Conservation (phyloP, 2,329 filamentous ascomycete species). For the Clonostachys sp. region DNA sequence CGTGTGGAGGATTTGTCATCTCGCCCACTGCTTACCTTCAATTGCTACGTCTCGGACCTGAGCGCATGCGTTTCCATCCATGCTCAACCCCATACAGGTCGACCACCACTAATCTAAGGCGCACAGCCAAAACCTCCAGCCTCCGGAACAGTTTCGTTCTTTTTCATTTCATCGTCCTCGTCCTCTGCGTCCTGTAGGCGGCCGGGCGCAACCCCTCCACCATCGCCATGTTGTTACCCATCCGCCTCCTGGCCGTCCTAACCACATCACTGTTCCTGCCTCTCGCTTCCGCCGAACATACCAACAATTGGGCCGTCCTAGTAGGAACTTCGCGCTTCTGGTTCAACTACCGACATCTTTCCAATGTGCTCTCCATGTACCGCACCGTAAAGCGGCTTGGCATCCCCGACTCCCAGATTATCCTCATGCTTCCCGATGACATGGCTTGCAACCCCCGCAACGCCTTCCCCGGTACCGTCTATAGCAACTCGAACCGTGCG, state of each 20-base stretch:
- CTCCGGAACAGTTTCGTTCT: too few relatives aligned
- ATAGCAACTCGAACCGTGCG: conserved; percentile 94
- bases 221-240: too few relatives aligned
- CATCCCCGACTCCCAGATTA: conserved; percentile 97
- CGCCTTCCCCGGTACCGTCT: conserved; percentile 94
- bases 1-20: too few relatives aligned
- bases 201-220: too few relatives aligned
- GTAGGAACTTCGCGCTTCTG: conserved; percentile 98
- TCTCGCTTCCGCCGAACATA: conserved; percentile 66
- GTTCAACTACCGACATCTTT: conserved; percentile 99
- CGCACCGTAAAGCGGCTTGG: conserved; percentile 96
- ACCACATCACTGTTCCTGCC: conserved; percentile 39
- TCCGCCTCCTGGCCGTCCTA: conserved; percentile 1
- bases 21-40: too few relatives aligned
- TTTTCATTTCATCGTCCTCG: too few relatives aligned
- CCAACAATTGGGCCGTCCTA: conserved; percentile 98
- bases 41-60: too few relatives aligned
- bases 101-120: too few relatives aligned
- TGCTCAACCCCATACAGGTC: too few relatives aligned
- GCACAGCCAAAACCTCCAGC: too few relatives aligned
- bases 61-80: too few relatives aligned
- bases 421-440: conserved; percentile 99
- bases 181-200: too few relatives aligned
- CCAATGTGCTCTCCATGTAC: conserved; percentile 96
- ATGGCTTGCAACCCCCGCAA: conserved; percentile 99